phyloP scores from a whole-genome alignment of 2,329 filamentous ascomycete species.

The Colletotrichum cereale region DNA sequence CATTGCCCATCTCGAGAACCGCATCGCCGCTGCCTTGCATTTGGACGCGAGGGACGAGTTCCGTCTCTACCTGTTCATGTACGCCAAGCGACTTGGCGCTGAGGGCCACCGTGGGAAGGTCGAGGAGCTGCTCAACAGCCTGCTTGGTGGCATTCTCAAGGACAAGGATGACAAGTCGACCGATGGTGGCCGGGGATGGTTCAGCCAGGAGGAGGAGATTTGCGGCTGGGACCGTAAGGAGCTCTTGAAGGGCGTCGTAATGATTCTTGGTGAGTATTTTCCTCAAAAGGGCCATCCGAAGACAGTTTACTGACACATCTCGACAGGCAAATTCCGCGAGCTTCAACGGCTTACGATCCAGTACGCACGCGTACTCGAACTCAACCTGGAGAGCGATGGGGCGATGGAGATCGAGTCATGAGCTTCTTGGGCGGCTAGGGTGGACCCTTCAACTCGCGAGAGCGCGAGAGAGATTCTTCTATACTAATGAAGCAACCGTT shows the following conservation, averaged over 20 bases:
- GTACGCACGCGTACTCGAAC: slow-evolving; percentile 85
- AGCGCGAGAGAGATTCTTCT: not conserved
- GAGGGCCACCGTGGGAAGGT: slow-evolving; percentile 91
- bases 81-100: slow-evolving; percentile 92
- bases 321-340: slow-evolving; percentile 90
- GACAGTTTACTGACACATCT: slow-evolving; percentile 48
- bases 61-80: slow-evolving; percentile 95
- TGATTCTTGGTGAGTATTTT: slow-evolving; percentile 83
- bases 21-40: slow-evolving; percentile 88
- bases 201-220: slow-evolving; percentile 75
- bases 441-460: not conserved
- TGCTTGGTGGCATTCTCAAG: slow-evolving; percentile 79
- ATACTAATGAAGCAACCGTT: slow-evolving; percentile 28
- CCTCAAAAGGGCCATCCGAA: not conserved
- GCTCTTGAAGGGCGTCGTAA: slow-evolving; percentile 88
- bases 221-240: slow-evolving; percentile 94
- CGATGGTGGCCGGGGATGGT: slow-evolving; percentile 70
- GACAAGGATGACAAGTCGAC: slow-evolving; percentile 65
- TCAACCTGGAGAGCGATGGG: slow-evolving; percentile 64
- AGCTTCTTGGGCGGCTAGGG: not conserved
- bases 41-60: slow-evolving; percentile 93
- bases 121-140: slow-evolving; percentile 86
- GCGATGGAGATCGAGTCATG: slow-evolving; percentile 52
- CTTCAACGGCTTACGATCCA: slow-evolving; percentile 95
- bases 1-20: slow-evolving; percentile 94